A percentile compares a stretch with the other conserved stretches of the same genome.
Conservation (phyloP, 768 basidiomycete species). For the Pholiota conissans region DNA sequence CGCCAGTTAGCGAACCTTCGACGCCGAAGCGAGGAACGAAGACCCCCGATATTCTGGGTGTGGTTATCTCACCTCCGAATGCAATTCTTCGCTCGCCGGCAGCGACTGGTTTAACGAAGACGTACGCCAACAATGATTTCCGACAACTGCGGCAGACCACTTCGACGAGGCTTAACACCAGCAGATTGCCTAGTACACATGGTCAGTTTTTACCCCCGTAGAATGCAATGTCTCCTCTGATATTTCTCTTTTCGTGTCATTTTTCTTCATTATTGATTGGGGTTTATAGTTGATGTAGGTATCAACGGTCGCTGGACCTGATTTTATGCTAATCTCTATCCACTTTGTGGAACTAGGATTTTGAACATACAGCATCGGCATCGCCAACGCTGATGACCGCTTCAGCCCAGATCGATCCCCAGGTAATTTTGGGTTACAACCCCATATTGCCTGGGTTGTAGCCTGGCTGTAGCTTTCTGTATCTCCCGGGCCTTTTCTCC, state of each 20-base stretch:
- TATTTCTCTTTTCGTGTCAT: neutral
- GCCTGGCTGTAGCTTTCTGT: neutral
- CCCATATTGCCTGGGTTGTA: neutral
- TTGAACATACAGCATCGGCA: constrained; percentile 8
- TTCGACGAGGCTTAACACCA: constrained; percentile 78
- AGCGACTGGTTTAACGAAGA: constrained; percentile 80
- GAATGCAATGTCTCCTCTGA: neutral
- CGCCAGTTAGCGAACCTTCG: constrained; percentile 35
- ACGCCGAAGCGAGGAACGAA: constrained; percentile 55
- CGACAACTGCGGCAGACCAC: constrained; percentile 69
- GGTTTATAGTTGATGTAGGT: constrained; percentile 40
- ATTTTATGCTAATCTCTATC: constrained; percentile 16
- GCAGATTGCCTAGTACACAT: constrained; percentile 84
- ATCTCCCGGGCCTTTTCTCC: neutral
- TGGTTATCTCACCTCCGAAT: constrained; percentile 70
- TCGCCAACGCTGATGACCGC: neutral
- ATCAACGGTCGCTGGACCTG: constrained; percentile 30
- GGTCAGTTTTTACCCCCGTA: constrained; percentile 35
- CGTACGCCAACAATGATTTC: constrained; percentile 80
- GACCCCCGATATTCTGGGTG: constrained; percentile 59
- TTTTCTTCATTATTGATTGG: neutral
- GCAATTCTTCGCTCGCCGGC: constrained; percentile 70
- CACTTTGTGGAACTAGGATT: constrained; percentile 13
- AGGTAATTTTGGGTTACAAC: neutral
- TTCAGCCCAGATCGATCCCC: neutral